Conservation (phyloP, 2,329 filamentous ascomycete species). For the Sporothrix inflata region DNA sequence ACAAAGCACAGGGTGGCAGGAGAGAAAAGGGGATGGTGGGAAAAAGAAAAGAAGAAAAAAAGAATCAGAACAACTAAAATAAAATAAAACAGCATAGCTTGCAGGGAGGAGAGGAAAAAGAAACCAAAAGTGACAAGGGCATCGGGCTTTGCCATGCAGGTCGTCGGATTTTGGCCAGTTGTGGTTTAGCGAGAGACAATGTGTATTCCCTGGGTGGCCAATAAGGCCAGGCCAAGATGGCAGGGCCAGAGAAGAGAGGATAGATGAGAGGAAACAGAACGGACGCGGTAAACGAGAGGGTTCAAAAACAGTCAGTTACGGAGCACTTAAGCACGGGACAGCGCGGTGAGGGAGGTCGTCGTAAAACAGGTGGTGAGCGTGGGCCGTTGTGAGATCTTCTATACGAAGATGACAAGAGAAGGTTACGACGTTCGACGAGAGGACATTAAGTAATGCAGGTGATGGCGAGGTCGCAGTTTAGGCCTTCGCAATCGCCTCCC, state of each 20-base stretch:
- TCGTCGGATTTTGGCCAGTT: slow-evolving; percentile 26
- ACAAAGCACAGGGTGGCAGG: background rate
- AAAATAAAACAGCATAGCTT: background rate
- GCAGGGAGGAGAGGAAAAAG: background rate
- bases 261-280: background rate
- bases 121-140: slow-evolving; percentile 20
- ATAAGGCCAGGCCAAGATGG: background rate
- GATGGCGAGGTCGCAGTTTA: background rate
- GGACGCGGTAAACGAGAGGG: too few species aligned
- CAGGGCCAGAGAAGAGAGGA: background rate
- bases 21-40: background rate
- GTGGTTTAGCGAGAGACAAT: slow-evolving; percentile 14
- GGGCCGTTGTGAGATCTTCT: background rate
- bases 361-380: background rate
- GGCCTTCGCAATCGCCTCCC: too few species aligned
- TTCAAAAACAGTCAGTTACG: background rate
- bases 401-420: background rate
- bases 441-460: background rate
- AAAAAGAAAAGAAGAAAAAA: background rate
- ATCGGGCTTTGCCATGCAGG: slow-evolving; percentile 22
- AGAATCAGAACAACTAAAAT: background rate
- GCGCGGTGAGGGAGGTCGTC: background rate
- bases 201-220: slow-evolving; percentile 1
- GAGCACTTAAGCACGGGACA: background rate
- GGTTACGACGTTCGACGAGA: background rate